Evolutionary conservation across 306 rosid genomes (phyloP), one percentile per base, ranked within the genome.

Genomic region (Leucaena leucocephala): DNA sequence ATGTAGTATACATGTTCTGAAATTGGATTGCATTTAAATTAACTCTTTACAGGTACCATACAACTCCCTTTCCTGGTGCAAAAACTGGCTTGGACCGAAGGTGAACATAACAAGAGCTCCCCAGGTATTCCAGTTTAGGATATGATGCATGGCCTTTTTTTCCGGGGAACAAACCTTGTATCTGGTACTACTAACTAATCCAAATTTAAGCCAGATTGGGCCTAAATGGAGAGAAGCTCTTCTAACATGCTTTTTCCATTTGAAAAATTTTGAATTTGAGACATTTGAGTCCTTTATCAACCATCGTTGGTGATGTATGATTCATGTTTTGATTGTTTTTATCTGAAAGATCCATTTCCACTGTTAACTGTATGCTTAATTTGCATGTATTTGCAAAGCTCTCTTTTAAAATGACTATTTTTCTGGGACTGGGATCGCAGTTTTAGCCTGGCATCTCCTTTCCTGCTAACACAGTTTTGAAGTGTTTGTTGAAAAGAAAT

Each of bases 61-160:
- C 87, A 78, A 90, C 81, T 95, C 99, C 86, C 99, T 95, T 78
- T 84, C 98, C 49, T 95, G 88, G 94, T 95, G 98, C 94, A 95
- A 95, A 88, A 90, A 82, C 78, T 95, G 99, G 99, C 90, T 95
- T 55, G 98, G 99, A 82, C 90, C 97, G 27, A 89, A 85, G 83
- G 99, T 93, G 85, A 95, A 93, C 91, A 89, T 95, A 81, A 93
- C 99, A 74, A 93, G 94, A 87, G 88, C 97, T 72, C 99, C 99
- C 43, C 98, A 95, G 98, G 99, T 93, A 91, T 74, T 57, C 64
- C 48, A 17, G 81, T 39, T 72, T 76, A 71, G 68, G 27, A 75
- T 43, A 71, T 76, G 43, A 48, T 58, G 73, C n/a, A 7, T n/a
- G 59, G 59, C 21, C 22, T 6, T 54, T 52, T 54, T 54, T 54